Evolutionary conservation across 306 rosid species (phyloP).

Genomic region (Canavalia ensiformis): DNA sequence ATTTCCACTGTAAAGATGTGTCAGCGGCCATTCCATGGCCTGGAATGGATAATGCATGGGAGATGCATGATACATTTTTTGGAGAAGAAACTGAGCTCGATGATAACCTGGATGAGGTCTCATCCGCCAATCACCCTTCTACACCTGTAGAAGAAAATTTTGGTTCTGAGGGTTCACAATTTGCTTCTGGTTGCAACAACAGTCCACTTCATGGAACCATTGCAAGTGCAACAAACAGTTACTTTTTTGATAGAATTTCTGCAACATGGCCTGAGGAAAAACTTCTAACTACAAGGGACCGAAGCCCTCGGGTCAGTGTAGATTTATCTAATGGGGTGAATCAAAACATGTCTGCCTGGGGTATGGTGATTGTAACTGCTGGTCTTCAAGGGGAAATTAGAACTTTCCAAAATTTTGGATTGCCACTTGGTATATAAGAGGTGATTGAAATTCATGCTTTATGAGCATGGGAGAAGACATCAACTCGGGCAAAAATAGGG

Average conservation of each 20-base stretch:
- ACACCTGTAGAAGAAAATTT: constrained; percentile 78
- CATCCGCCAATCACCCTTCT: constrained; percentile 81
- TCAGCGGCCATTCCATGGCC: constrained; percentile 88
- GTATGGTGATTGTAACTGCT: constrained; percentile 88
- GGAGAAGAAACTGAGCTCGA: constrained; percentile 57
- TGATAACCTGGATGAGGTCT: constrained; percentile 61
- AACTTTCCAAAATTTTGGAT: constrained; percentile 88
- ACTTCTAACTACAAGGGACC: constrained; percentile 58
- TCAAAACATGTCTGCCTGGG: constrained; percentile 77
- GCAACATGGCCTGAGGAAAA: constrained; percentile 91
- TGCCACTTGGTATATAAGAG: constrained; percentile 69
- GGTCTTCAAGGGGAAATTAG: constrained; percentile 86
- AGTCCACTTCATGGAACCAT: constrained; percentile 86
- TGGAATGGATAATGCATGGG: constrained; percentile 69
- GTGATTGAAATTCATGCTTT: constrained; percentile 22
- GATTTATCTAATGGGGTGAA: constrained; percentile 61
- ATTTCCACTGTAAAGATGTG: constrained; percentile 87
- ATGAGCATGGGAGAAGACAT: constrained; percentile 50
- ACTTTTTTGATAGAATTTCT: constrained; percentile 81
- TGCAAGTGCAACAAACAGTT: constrained; percentile 72
- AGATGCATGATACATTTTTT: constrained; percentile 50
- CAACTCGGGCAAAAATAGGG: constrained; percentile 18
- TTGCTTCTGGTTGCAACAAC: constrained; percentile 64
- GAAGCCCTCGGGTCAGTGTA: constrained; percentile 66
- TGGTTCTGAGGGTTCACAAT: constrained; percentile 57